Conservation (phyloP, 495 filamentous ascomycete species). For the Tuber magnatum region DNA sequence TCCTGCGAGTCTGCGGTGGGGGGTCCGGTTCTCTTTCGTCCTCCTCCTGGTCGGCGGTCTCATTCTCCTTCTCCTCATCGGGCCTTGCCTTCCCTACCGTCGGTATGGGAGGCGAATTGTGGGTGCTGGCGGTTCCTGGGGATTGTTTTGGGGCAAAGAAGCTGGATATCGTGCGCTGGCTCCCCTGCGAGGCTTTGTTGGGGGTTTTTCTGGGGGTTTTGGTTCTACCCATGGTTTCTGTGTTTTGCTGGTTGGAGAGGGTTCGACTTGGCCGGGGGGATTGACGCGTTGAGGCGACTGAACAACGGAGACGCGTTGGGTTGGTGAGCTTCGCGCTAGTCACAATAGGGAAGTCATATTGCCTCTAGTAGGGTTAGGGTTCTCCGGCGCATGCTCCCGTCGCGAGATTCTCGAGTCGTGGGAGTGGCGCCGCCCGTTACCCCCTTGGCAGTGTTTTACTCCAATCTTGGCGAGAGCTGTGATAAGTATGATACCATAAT, state of each 20-base stretch:
- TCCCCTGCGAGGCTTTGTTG: background rate
- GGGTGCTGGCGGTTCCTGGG: background rate
- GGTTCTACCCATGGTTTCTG: constrained; percentile 13
- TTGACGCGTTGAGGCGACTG: background rate
- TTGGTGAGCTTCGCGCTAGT: background rate
- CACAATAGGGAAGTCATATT: background rate
- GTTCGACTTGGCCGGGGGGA: background rate
- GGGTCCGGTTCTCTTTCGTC: constrained; percentile 7
- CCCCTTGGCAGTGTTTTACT: too few species aligned
- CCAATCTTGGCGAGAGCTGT: too few species aligned
- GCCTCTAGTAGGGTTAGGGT: background rate
- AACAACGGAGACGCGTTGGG: background rate
- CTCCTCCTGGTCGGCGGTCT: constrained; percentile 8
- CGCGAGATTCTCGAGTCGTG: too few species aligned
- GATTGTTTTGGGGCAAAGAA: constrained; percentile 35
- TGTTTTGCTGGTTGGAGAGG: constrained; percentile 1
- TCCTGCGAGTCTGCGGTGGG: constrained; percentile 4
- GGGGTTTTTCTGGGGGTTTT: constrained; percentile 25
- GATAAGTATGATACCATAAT: too few species aligned
- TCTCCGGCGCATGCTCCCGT: too few species aligned
- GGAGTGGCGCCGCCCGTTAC: too few species aligned
- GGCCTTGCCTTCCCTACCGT: constrained; percentile 14
- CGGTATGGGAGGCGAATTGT: constrained; percentile 6
- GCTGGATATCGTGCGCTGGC: constrained; percentile 32
- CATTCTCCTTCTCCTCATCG: constrained; percentile 27